A percentile compares a stretch with the other conserved stretches of the same genome.
These are phyloP conservation scores for Draba incana DNA, from an alignment of 345 rosid genomes.

Conservation along the genomic window DNA sequence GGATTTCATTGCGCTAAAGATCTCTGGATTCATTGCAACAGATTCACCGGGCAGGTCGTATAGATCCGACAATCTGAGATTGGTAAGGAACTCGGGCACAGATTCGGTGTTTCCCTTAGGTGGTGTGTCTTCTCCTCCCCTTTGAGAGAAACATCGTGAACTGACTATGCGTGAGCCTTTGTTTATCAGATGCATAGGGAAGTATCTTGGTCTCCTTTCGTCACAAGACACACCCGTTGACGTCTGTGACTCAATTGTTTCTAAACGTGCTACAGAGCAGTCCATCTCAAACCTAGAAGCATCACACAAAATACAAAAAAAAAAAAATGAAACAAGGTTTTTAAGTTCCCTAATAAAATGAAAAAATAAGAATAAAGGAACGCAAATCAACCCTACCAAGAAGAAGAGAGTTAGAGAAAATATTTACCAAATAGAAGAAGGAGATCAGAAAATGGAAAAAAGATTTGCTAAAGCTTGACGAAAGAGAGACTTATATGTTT, in stretches of 20 bases:
- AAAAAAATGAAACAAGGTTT: no score
- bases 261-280: neutral
- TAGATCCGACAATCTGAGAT: neutral
- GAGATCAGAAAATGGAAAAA: no score
- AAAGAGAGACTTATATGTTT: no score
- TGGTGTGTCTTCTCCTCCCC: neutral
- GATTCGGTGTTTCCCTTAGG: neutral
- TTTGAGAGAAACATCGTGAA: neutral
- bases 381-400: neutral
- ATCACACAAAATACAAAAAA: neutral
- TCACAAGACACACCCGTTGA: conserved; percentile 1
- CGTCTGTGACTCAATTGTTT: conserved; percentile 12
- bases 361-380: no score
- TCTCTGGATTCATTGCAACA: conserved; percentile 1
- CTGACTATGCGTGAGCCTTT: neutral
- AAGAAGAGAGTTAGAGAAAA: neutral
- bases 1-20: neutral
- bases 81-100: neutral
- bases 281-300: conserved; percentile 15
- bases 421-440: no score
- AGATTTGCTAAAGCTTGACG: no score
- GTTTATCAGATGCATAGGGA: neutral
- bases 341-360: no score
- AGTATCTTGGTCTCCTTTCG: neutral
- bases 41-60: neutral